Evolutionary conservation across 2,329 filamentous ascomycete genomes (phyloP).

Genomic region (Onygenales sp.): DNA sequence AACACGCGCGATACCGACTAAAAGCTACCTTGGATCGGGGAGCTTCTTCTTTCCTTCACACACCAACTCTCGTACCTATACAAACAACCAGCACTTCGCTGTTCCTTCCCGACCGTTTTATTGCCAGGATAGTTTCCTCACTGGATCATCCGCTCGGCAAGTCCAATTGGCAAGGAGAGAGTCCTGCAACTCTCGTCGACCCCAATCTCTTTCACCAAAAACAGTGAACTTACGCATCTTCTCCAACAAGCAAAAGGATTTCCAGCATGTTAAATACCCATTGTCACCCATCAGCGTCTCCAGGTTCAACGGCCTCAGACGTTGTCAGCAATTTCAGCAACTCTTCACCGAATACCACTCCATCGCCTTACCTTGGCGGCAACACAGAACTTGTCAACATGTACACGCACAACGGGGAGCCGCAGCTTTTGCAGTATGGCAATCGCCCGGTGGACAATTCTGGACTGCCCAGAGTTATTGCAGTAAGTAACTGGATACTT

Average conservation of each 20-base stretch:
- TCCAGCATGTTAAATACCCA: slow-evolving; percentile 4
- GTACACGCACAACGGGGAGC: slow-evolving; percentile 3
- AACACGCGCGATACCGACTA: neutral
- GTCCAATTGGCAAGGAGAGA: neutral
- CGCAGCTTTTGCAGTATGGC: neutral
- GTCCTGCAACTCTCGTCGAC: neutral
- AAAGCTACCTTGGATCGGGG: neutral
- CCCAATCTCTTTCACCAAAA: neutral
- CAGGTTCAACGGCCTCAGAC: slow-evolving; percentile 11
- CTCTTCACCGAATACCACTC: slow-evolving; percentile 3
- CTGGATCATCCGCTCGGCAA: neutral
- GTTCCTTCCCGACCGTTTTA: neutral
- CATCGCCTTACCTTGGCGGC: slow-evolving; percentile 1
- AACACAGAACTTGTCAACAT: slow-evolving; percentile 3
- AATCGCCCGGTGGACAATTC: neutral
- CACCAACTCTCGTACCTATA: neutral
- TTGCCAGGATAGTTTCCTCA: neutral
- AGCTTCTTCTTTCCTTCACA: neutral
- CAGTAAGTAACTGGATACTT: neutral
- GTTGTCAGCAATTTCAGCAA: slow-evolving; percentile 4
- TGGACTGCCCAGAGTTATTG: neutral
- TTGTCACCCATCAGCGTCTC: slow-evolving; percentile 9
- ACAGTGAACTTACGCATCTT: neutral
- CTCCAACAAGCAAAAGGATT: neutral
- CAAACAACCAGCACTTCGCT: neutral